These are phyloP conservation scores for Mucor sp. DNA, from an alignment of 371 early-diverging fungal genomes.

Conservation along the genomic window DNA sequence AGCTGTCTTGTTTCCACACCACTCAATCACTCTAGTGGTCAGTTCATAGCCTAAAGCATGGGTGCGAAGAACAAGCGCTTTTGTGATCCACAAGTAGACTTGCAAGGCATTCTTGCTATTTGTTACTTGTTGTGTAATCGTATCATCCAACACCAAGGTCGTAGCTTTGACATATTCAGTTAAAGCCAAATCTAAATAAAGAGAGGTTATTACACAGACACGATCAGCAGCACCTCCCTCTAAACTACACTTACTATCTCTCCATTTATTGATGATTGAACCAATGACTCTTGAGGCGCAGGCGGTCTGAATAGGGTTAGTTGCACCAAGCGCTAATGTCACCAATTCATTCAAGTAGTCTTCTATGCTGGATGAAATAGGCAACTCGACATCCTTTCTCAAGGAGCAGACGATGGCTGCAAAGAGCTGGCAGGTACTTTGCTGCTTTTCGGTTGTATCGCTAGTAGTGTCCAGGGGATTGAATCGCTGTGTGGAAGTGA, in stretches of 20 bases:
- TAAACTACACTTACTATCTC: conserved; percentile 41
- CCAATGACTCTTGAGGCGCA: conserved; percentile 57
- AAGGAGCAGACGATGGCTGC: conserved; percentile 57
- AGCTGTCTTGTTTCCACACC: conserved; percentile 46
- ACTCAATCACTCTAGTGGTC: conserved; percentile 58
- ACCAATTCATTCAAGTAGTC: conserved; percentile 53
- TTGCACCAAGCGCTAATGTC: conserved; percentile 43
- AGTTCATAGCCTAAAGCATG: conserved; percentile 59
- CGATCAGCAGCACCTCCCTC: background rate
- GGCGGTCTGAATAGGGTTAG: conserved; percentile 36
- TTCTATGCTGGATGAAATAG: conserved; percentile 47
- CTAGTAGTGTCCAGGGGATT: conserved; percentile 8
- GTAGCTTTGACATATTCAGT: conserved; percentile 36
- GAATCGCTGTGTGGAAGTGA: background rate
- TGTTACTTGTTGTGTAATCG: conserved; percentile 18
- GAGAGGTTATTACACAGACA: background rate
- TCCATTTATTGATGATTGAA: conserved; percentile 65
- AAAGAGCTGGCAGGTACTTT: conserved; percentile 50
- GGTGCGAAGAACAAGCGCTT: conserved; percentile 62
- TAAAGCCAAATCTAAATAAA: conserved; percentile 30
- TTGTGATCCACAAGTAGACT: conserved; percentile 57
- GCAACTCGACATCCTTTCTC: conserved; percentile 57
- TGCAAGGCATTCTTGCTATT: conserved; percentile 26
- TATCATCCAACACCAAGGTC: conserved; percentile 22
- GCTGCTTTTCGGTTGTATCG: conserved; percentile 33